phyloP scores from a whole-genome alignment of 73 alveolate genomes.

The Paramecium bursaria region DNA sequence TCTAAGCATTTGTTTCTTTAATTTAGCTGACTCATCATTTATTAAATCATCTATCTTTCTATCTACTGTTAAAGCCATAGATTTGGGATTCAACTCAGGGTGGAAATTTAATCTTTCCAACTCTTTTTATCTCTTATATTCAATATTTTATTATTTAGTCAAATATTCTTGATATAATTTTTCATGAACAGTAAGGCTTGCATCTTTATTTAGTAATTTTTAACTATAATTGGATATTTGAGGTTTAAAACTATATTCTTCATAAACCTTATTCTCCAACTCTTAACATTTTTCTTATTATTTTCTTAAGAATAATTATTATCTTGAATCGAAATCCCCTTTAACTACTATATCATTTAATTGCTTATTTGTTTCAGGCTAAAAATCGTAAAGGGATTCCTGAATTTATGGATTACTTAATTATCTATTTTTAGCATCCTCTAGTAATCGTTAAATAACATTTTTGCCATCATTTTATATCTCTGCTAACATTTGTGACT shows the following conservation, averaged over 20 bases:
- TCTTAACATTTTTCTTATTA: not conserved
- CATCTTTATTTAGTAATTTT: not conserved
- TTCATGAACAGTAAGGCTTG: not conserved
- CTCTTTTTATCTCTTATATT: not conserved
- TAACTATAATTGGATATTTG: not conserved
- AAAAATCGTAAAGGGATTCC: conserved; percentile 1
- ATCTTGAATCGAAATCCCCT: conserved; percentile 22
- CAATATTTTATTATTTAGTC: not conserved
- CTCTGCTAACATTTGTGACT: conserved; percentile 19
- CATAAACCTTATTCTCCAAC: conserved; percentile 14
- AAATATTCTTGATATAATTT: not conserved
- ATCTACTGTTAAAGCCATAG: conserved; percentile 37
- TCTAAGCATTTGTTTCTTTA: conserved; percentile 4
- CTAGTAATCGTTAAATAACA: conserved; percentile 11
- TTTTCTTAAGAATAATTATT: not conserved
- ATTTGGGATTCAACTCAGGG: conserved; percentile 50
- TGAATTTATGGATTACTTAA: not conserved
- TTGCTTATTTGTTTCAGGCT: conserved; percentile 39
- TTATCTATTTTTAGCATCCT: conserved; percentile 29
- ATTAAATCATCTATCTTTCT: conserved; percentile 25
- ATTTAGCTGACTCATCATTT: conserved; percentile 21
- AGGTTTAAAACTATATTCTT: conserved; percentile 23
- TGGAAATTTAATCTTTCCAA: not conserved
- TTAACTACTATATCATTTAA: conserved; percentile 9
- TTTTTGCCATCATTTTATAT: not conserved